Percentiles rank a stretch among this genome's conserved stretches.
Conservation (phyloP, 116 monocot species). For the Posidonia oceanica region DNA sequence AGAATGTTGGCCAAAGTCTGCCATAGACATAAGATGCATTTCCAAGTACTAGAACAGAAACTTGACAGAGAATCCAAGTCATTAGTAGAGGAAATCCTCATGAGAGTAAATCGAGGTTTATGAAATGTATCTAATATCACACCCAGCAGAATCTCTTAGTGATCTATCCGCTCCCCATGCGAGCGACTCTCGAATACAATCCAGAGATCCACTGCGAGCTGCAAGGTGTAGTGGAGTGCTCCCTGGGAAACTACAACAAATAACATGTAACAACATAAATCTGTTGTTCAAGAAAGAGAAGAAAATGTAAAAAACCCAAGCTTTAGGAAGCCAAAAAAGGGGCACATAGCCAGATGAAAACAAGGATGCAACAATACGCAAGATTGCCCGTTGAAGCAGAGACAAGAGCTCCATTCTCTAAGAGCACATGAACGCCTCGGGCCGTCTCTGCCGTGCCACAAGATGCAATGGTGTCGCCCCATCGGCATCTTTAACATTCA, state of each 20-base stretch:
- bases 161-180: conserved; percentile 92
- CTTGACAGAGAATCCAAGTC: too few species aligned
- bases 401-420: conserved; percentile 73
- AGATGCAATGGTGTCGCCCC: conserved; percentile 89
- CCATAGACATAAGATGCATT: too few species aligned
- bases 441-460: conserved; percentile 58
- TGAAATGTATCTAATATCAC: not conserved
- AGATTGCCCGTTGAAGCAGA: conserved; percentile 53
- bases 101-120: not conserved
- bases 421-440: conserved; percentile 42
- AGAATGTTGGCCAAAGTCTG: too few species aligned
- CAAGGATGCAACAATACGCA: conserved; percentile 21
- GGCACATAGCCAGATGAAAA: not conserved
- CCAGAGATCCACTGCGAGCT: conserved; percentile 68
- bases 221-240: conserved; percentile 88
- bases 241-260: conserved; percentile 52
- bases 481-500: conserved; percentile 75
- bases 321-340: not conserved
- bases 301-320: not conserved
- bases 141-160: conserved; percentile 77
- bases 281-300: not conserved
- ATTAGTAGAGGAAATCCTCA: not conserved
- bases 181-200: conserved; percentile 72
- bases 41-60: too few species aligned
- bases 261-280: not conserved